These are phyloP conservation scores for Trichophyton simii DNA, from an alignment of 2,329 filamentous ascomycete species.

Conservation along the genomic window DNA sequence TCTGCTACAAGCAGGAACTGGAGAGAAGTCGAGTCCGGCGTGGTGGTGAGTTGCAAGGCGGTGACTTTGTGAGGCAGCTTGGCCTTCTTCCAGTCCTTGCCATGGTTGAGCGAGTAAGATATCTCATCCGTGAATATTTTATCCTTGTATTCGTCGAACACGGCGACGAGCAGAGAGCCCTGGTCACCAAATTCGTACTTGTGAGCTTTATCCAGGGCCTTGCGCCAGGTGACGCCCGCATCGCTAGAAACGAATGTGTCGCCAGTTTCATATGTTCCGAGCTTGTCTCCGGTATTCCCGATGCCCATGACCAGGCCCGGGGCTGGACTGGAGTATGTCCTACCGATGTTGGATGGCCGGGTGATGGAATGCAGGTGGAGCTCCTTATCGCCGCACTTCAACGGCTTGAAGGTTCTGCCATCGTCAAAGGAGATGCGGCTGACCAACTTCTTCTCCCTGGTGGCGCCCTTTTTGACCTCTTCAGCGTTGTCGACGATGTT, in stretches of 20 bases:
- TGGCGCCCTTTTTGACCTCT: constrained; percentile 46
- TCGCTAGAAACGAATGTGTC: constrained; percentile 83
- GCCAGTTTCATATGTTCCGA: constrained; percentile 59
- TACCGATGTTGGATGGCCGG: constrained; percentile 65
- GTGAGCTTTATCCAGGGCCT: constrained; percentile 63
- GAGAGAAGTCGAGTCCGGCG: constrained; percentile 80
- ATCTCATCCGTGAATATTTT: constrained; percentile 32
- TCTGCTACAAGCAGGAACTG: constrained; percentile 73
- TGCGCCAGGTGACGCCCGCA: constrained; percentile 73
- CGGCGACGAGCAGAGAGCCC: constrained; percentile 73
- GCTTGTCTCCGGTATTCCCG: constrained; percentile 69
- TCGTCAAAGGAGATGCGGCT: constrained; percentile 92
- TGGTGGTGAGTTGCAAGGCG: constrained; percentile 68
- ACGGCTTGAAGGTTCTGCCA: constrained; percentile 65
- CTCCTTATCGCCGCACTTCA: constrained; percentile 54
- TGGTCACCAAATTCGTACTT: constrained; percentile 96
- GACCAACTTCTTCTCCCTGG: constrained; percentile 53
- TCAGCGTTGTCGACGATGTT: constrained; percentile 82
- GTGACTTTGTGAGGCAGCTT: constrained; percentile 58
- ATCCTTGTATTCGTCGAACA: constrained; percentile 54
- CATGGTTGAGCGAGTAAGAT: constrained; percentile 79
- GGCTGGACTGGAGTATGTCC: constrained; percentile 84
- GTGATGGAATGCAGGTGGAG: constrained; percentile 91
- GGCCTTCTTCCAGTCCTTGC: constrained; percentile 65
- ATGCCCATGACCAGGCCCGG: constrained; percentile 89